Evolutionary conservation across 176 grass and related monocot species (phyloP).

Genomic region (Triticum timopheevii): DNA sequence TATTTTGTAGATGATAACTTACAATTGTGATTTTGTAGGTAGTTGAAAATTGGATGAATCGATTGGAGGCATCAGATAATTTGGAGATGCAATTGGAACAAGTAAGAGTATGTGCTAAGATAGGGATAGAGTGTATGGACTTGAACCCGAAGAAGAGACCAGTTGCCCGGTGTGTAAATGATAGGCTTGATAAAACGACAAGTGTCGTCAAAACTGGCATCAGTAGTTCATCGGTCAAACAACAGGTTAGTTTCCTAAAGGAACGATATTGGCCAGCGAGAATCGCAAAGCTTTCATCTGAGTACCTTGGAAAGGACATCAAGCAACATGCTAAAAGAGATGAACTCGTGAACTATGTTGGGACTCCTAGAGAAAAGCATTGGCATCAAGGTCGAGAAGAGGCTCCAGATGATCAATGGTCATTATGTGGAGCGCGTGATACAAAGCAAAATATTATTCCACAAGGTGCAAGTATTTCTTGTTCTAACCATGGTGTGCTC

Average conservation of each 20-base stretch:
- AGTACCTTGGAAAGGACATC: not conserved
- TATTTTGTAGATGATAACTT: not conserved
- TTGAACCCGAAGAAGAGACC: not conserved
- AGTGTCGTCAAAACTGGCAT: rapidly evolving
- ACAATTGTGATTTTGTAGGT: not conserved
- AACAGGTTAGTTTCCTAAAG: not conserved
- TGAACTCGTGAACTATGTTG: too few relatives aligned
- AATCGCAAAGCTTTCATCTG: not conserved
- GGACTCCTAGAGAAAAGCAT: not conserved
- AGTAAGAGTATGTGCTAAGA: not conserved
- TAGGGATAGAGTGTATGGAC: not conserved
- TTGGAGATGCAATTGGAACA: not conserved
- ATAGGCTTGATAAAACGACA: not conserved
- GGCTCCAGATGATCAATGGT: too few relatives aligned
- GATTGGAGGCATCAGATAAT: not conserved
- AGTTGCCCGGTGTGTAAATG: rapidly evolving
- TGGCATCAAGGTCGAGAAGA: not conserved
- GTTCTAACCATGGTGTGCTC: not conserved
- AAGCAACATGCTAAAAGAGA: too few relatives aligned
- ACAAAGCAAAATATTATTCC: not conserved
- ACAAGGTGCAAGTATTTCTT: not conserved
- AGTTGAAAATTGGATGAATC: not conserved
- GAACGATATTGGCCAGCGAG: not conserved
- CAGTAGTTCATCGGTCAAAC: not conserved
- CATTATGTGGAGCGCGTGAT: too few relatives aligned